Conservation (phyloP, 163 green algal genomes). For the Volvox carteri region DNA sequence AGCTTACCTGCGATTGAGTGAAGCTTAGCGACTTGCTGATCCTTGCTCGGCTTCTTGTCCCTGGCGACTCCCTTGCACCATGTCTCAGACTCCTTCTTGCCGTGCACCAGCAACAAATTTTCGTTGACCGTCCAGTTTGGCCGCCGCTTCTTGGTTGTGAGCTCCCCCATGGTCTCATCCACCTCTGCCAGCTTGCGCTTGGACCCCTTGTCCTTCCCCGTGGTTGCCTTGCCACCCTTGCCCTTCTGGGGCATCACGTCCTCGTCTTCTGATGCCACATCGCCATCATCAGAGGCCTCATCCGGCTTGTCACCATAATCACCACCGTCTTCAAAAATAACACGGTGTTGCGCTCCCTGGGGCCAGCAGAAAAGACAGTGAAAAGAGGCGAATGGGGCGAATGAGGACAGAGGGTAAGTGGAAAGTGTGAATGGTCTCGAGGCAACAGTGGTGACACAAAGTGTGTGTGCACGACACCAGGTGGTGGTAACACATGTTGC, state of each 20-base stretch:
- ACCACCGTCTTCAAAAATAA: background rate
- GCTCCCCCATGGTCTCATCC: background rate
- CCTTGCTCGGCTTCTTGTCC: background rate
- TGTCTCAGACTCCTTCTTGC: background rate
- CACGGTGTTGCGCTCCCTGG: background rate
- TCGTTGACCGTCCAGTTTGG: background rate
- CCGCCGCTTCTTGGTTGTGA: background rate
- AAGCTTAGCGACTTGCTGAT: background rate
- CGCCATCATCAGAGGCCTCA: too few relatives aligned
- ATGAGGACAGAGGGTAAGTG: background rate
- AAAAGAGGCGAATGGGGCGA: background rate
- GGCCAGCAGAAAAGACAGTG: background rate
- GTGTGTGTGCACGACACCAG: background rate
- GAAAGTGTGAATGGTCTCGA: background rate
- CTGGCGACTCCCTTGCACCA: background rate
- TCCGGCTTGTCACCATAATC: background rate
- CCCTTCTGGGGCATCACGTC: background rate
- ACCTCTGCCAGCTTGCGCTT: background rate
- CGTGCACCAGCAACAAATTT: background rate
- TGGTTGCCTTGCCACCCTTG: background rate
- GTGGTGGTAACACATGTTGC: too few relatives aligned
- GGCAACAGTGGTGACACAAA: background rate
- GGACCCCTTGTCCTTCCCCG: background rate
- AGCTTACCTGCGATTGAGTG: background rate
- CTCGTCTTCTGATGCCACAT: background rate